These are phyloP conservation scores for Hippophae rhamnoides DNA, from an alignment of 306 rosid genomes.

Conservation along the genomic window DNA sequence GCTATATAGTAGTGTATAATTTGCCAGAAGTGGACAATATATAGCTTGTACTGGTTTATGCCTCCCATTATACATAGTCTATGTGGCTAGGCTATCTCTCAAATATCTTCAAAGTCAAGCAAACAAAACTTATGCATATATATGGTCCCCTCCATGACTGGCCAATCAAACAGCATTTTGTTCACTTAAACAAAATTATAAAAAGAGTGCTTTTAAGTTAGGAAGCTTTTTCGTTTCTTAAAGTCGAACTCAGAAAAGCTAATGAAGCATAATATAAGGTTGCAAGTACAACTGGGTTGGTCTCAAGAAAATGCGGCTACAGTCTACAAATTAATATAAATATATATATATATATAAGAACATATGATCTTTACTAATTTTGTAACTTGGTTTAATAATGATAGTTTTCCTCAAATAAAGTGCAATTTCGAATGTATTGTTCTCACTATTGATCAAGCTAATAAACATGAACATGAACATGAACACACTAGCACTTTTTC, in stretches of 20 bases:
- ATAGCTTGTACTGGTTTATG: slow-evolving; percentile 1
- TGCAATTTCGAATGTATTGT: slow-evolving; percentile 4
- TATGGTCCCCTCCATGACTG: slow-evolving; percentile 39
- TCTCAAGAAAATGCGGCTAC: slow-evolving; percentile 46
- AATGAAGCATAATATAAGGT: not conserved
- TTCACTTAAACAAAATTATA: not conserved
- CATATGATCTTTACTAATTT: not conserved
- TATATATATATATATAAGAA: not conserved
- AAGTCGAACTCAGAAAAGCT: not conserved
- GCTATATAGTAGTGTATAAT: not conserved
- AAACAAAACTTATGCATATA: not conserved
- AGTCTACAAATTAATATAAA: no score
- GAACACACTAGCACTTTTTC: no score
- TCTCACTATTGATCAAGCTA: not conserved
- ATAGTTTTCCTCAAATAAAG: slow-evolving; percentile 6
- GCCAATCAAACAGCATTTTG: slow-evolving; percentile 22
- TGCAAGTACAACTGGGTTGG: slow-evolving; percentile 27
- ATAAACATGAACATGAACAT: no score
- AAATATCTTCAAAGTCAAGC: slow-evolving; percentile 25
- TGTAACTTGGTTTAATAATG: slow-evolving; percentile 18
- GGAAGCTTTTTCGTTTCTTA: not conserved
- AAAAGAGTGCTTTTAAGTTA: slow-evolving; percentile 2
- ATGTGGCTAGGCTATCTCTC: not conserved
- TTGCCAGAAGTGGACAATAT: slow-evolving; percentile 1
- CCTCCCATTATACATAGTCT: slow-evolving; percentile 12